Evolutionary conservation across 2,329 filamentous ascomycete genomes (phyloP).

Genomic region (Talaromyces sp.): DNA sequence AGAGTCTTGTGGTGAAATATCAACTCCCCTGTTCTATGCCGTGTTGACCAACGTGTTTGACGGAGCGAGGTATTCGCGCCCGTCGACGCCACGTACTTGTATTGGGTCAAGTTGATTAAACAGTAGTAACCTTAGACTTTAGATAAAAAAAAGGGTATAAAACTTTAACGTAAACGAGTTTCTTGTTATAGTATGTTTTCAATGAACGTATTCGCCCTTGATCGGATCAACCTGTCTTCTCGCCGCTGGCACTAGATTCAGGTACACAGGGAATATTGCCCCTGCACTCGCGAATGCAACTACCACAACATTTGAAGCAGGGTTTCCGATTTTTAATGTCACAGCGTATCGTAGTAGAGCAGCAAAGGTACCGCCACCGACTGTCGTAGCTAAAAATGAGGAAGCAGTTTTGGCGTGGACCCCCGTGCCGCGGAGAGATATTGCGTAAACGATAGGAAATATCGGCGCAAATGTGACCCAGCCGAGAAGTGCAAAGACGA

Average conservation of each 20-base stretch:
- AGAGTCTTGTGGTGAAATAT: no score
- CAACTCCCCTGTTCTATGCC: no score
- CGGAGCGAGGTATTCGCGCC: no score
- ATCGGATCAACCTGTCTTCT: conserved; percentile 49
- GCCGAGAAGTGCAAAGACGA: background rate
- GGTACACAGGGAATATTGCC: background rate
- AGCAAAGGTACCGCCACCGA: conserved; percentile 35
- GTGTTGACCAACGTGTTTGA: no score
- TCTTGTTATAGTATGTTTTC: background rate
- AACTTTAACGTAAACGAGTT: background rate
- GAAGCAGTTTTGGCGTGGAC: conserved; percentile 36
- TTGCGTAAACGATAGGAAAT: background rate
- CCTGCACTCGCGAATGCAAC: background rate
- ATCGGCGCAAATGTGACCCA: background rate
- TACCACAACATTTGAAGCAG: background rate
- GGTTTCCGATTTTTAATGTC: background rate
- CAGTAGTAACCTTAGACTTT: background rate
- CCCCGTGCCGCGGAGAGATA: background rate
- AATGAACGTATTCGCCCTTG: conserved; percentile 13
- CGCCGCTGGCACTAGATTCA: conserved; percentile 33
- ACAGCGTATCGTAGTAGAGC: background rate
- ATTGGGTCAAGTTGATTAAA: background rate
- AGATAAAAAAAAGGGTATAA: background rate
- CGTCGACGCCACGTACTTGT: background rate
- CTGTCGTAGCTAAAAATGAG: conserved; percentile 48